phyloP scores from a whole-genome alignment of 2,329 filamentous ascomycete genomes.

The Ophiostoma piceae region DNA sequence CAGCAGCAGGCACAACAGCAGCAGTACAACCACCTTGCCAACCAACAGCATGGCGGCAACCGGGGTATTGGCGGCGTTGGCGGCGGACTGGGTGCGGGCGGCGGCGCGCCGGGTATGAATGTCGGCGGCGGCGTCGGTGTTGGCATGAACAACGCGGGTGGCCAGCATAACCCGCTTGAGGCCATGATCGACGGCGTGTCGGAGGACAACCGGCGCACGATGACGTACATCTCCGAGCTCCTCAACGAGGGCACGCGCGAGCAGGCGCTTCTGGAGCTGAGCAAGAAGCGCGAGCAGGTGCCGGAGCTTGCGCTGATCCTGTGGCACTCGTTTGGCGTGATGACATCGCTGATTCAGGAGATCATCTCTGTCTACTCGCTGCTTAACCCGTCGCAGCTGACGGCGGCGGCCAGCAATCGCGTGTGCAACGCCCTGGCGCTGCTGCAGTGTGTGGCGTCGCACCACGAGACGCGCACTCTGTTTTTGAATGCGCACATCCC shows the following conservation, averaged over 20 bases:
- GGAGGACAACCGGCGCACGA: slow-evolving; percentile 88
- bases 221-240: slow-evolving; percentile 87
- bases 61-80: slow-evolving; percentile 9
- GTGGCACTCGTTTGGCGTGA: slow-evolving; percentile 98
- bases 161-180: slow-evolving; percentile 54
- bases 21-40: slow-evolving; percentile 68
- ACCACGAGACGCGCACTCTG: slow-evolving; percentile 89
- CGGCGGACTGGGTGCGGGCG: slow-evolving; percentile 45
- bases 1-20: slow-evolving; percentile 56
- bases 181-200: slow-evolving; percentile 60
- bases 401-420: slow-evolving; percentile 91
- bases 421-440: slow-evolving; percentile 96
- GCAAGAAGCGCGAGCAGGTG: slow-evolving; percentile 97
- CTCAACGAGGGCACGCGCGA: slow-evolving; percentile 83
- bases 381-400: slow-evolving; percentile 92
- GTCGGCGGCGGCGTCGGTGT: slow-evolving; percentile 52
- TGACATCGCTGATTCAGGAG: slow-evolving; percentile 95
- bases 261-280: slow-evolving; percentile 86
- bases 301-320: slow-evolving; percentile 92
- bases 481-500: slow-evolving; percentile 97
- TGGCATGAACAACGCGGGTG: slow-evolving; percentile 39
- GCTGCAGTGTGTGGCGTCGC: slow-evolving; percentile 92
- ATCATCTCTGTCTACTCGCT: slow-evolving; percentile 98
- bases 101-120: slow-evolving; percentile 31
- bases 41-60: slow-evolving; percentile 20